These are phyloP conservation scores for Populus euphratica DNA, from an alignment of 345 rosid genomes.

Conservation along the genomic window DNA sequence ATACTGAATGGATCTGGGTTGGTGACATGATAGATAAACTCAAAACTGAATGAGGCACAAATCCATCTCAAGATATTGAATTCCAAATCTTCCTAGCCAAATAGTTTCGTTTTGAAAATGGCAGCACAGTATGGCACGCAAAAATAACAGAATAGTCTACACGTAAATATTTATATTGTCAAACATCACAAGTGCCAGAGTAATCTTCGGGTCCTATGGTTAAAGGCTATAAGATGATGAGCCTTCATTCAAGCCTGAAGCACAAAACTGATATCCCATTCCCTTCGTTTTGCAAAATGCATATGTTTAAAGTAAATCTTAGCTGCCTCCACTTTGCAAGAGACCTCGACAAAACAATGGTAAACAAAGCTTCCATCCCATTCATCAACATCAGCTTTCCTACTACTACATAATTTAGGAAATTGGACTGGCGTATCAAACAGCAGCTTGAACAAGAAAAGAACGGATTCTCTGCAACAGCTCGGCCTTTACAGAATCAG, in stretches of 20 bases:
- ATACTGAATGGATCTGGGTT: too few species aligned
- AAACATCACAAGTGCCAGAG: neutral
- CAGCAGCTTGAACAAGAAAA: constrained; percentile 44
- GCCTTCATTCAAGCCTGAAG: neutral
- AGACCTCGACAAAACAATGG: neutral
- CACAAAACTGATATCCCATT: neutral
- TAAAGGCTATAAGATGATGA: neutral
- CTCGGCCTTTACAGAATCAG: constrained; percentile 68
- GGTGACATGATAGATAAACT: too few species aligned
- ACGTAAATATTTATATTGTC: neutral
- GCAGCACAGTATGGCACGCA: neutral
- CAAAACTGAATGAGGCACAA: too few species aligned
- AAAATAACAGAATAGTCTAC: neutral
- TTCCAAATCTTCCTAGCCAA: neutral
- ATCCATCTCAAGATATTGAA: neutral
- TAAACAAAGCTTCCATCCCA: constrained; percentile 6
- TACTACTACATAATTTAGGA: constrained; percentile 1
- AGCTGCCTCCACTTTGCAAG: neutral
- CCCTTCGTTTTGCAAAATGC: neutral
- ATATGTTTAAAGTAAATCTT: neutral
- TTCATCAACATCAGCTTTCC: neutral
- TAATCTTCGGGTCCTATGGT: neutral
- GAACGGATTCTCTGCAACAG: constrained; percentile 57
- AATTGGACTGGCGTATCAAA: constrained; percentile 20
- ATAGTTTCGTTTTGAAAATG: neutral